These are phyloP conservation scores for Zasmidium angulare DNA, from an alignment of 2,329 filamentous ascomycete species.

Conservation along the genomic window DNA sequence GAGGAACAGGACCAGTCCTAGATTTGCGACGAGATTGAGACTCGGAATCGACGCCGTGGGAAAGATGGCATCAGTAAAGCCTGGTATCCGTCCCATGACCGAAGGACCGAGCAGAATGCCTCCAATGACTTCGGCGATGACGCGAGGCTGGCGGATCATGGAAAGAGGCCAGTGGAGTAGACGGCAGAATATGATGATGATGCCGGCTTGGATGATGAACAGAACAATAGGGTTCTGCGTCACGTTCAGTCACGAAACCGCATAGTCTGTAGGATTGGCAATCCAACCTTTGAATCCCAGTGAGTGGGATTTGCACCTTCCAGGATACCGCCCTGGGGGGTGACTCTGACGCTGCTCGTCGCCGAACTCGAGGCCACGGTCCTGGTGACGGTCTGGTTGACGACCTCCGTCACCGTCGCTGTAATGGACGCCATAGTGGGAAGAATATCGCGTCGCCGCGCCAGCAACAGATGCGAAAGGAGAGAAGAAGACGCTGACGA, in stretches of 20 bases:
- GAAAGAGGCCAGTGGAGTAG: conserved; percentile 74
- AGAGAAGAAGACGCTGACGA: neutral
- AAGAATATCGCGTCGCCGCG: neutral
- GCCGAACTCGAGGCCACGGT: conserved; percentile 21
- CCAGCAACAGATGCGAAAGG: neutral
- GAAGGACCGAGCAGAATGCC: conserved; percentile 83
- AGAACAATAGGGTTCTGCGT: conserved; percentile 65
- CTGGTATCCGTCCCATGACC: conserved; percentile 81
- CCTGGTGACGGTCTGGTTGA: conserved; percentile 20
- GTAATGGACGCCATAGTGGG: conserved; percentile 10
- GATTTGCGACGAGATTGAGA: conserved; percentile 74
- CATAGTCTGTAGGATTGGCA: neutral
- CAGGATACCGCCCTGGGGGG: conserved; percentile 67
- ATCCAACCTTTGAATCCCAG: conserved; percentile 59
- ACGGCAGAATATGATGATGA: conserved; percentile 74
- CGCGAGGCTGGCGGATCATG: conserved; percentile 74
- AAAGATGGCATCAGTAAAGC: conserved; percentile 75
- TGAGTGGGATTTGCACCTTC: conserved; percentile 68
- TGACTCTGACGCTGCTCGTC: conserved; percentile 37
- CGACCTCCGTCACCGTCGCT: conserved; percentile 20
- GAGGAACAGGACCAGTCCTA: conserved; percentile 80
- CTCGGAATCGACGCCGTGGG: conserved; percentile 72
- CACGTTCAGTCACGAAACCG: neutral
- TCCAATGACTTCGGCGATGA: conserved; percentile 83
- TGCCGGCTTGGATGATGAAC: conserved; percentile 72